A percentile compares a stretch with the other conserved stretches of the same genome.
phyloP scores from a whole-genome alignment of 257 asterid species.

The Thymus quinquecostatus region DNA sequence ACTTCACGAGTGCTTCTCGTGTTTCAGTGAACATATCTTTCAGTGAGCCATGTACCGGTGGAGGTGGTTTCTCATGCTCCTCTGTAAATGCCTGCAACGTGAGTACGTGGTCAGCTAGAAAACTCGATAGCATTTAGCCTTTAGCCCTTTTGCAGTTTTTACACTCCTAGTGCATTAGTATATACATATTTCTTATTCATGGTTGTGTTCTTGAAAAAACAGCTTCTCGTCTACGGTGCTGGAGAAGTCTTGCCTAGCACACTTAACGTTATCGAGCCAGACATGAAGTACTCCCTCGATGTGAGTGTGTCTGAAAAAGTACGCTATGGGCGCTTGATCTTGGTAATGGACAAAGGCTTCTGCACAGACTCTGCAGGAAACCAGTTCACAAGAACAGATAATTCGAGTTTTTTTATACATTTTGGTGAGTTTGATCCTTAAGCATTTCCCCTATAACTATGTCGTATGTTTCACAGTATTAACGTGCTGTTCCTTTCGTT shows the following conservation, averaged over 20 bases:
- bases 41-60: constrained; percentile 70
- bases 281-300: constrained; percentile 59
- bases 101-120: constrained; percentile 56
- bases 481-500: constrained; percentile 16
- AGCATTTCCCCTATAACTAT: neutral
- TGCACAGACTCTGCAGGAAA: constrained; percentile 90
- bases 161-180: neutral
- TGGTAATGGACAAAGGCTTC: constrained; percentile 73
- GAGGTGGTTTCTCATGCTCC: constrained; percentile 75
- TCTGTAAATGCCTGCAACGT: constrained; percentile 81
- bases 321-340: constrained; percentile 65
- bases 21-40: constrained; percentile 68
- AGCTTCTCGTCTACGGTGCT: constrained; percentile 91
- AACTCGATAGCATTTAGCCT: constrained; percentile 9
- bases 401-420: constrained; percentile 72
- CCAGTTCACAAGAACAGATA: constrained; percentile 62
- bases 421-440: constrained; percentile 59
- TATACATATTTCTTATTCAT: constrained; percentile 2
- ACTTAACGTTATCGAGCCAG: constrained; percentile 53
- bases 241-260: constrained; percentile 75
- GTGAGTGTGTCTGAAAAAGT: constrained; percentile 60
- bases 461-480: neutral
- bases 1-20: constrained; percentile 73
- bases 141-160: neutral
- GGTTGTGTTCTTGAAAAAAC: constrained; percentile 27